Percentiles rank a stretch among this genome's conserved stretches.
These are phyloP conservation scores for Fusarium stilboides DNA, from an alignment of 2,329 filamentous ascomycete species.

Conservation along the genomic window DNA sequence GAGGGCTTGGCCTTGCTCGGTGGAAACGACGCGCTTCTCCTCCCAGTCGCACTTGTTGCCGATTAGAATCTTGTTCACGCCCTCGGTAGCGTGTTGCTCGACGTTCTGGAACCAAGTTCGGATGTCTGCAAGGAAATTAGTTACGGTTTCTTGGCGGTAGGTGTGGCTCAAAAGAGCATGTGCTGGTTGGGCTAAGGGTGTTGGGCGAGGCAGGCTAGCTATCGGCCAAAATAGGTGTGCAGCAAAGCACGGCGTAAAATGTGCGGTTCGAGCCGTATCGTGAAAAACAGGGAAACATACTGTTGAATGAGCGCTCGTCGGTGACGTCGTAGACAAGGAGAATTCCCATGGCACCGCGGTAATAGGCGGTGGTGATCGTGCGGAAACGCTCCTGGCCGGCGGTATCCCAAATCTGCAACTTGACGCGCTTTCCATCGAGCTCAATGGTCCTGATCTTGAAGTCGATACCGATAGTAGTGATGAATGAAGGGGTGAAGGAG, in stretches of 20 bases:
- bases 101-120: slow-evolving; percentile 99
- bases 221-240: background rate
- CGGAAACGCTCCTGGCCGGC: slow-evolving; percentile 98
- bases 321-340: slow-evolving; percentile 98
- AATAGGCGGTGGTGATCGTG: slow-evolving; percentile 99
- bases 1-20: slow-evolving; percentile 91
- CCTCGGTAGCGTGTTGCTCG: slow-evolving; percentile 97
- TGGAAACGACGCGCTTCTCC: slow-evolving; percentile 95
- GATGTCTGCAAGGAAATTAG: slow-evolving; percentile 77
- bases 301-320: slow-evolving; percentile 95
- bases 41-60: slow-evolving; percentile 99
- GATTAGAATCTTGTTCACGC: slow-evolving; percentile 99
- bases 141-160: slow-evolving; percentile 27
- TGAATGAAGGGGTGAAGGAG: slow-evolving; percentile 97
- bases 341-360: slow-evolving; percentile 98
- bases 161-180: slow-evolving; percentile 15
- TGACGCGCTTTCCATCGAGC: slow-evolving; percentile 97
- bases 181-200: slow-evolving; percentile 17
- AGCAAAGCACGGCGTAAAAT: slow-evolving; percentile 6
- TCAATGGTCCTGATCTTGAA: slow-evolving; percentile 99
- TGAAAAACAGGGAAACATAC: slow-evolving; percentile 65
- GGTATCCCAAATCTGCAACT: slow-evolving; percentile 99
- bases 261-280: slow-evolving; percentile 1
- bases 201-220: background rate
- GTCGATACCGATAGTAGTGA: slow-evolving; percentile 99